These are phyloP conservation scores for Candida vartiovaarae DNA, from an alignment of 805 yeast genomes.

Conservation along the genomic window DNA sequence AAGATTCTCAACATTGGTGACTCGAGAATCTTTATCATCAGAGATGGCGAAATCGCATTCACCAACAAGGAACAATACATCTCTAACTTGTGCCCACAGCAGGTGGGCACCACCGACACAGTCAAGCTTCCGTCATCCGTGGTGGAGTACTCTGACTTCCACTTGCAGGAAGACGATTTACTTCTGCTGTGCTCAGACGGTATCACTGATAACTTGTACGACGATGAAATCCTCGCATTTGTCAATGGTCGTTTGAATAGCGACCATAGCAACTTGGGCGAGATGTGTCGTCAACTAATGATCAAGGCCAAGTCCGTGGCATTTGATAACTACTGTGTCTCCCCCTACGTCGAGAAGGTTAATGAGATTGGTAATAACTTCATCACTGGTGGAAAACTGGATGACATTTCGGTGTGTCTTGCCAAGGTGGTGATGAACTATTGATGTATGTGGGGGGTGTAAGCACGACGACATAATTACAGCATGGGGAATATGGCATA, in stretches of 20 bases:
- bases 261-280: constrained; percentile 27
- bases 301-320: constrained; percentile 41
- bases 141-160: constrained; percentile 38
- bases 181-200: constrained; percentile 47
- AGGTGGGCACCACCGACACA: constrained; percentile 45
- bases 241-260: constrained; percentile 28
- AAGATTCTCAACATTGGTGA: constrained; percentile 48
- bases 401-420: constrained; percentile 45
- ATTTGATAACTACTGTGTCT: constrained; percentile 44
- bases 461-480: background rate
- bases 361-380: constrained; percentile 29
- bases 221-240: constrained; percentile 36
- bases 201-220: constrained; percentile 44
- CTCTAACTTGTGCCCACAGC: constrained; percentile 42
- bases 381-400: constrained; percentile 47
- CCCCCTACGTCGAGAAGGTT: constrained; percentile 47
- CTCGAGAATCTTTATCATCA: constrained; percentile 39
- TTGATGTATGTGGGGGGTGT: background rate
- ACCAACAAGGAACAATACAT: constrained; percentile 42
- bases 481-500: background rate
- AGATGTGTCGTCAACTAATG: constrained; percentile 34
- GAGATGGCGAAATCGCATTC: constrained; percentile 36
- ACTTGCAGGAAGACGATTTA: constrained; percentile 35
- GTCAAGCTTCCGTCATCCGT: constrained; percentile 37
- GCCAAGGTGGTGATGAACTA: constrained; percentile 32